phyloP scores from a whole-genome alignment of 1,284 basidiomycete genomes.

The Heterobasidion parviporum region DNA sequence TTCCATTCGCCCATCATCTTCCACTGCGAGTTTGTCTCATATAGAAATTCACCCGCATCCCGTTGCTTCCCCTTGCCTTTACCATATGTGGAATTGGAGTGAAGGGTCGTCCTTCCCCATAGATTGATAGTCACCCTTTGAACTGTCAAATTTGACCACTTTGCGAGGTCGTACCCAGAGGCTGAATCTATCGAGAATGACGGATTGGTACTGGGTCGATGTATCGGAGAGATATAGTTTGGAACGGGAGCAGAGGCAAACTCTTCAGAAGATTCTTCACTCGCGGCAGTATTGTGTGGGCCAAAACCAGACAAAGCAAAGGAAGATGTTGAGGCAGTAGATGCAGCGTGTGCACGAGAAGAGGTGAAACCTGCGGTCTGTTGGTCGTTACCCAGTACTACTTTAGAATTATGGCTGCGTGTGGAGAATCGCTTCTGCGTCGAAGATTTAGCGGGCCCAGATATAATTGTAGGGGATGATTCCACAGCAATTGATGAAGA shows the following conservation, averaged over 20 bases:
- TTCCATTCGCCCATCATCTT: conserved; percentile 62
- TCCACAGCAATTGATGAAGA: not conserved
- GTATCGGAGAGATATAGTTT: conserved; percentile 64
- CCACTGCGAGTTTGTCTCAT: conserved; percentile 36
- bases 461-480: not conserved
- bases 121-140: conserved; percentile 44
- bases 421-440: not conserved
- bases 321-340: no score
- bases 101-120: conserved; percentile 38
- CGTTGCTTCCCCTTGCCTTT: conserved; percentile 39
- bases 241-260: conserved; percentile 25
- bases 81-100: conserved; percentile 4
- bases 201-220: conserved; percentile 71
- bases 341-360: conserved; percentile 1
- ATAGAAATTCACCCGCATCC: conserved; percentile 10
- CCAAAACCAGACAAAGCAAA: not conserved
- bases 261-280: not conserved
- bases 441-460: not conserved
- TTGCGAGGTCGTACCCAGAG: conserved; percentile 35
- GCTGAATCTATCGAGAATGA: conserved; percentile 50
- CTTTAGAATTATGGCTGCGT: no score
- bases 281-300: not conserved
- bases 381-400: not conserved
- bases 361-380: conserved; percentile 3
- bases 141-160: conserved; percentile 39